Conservation (phyloP, 2,329 filamentous ascomycete genomes). For the Diaporthe sp. region DNA sequence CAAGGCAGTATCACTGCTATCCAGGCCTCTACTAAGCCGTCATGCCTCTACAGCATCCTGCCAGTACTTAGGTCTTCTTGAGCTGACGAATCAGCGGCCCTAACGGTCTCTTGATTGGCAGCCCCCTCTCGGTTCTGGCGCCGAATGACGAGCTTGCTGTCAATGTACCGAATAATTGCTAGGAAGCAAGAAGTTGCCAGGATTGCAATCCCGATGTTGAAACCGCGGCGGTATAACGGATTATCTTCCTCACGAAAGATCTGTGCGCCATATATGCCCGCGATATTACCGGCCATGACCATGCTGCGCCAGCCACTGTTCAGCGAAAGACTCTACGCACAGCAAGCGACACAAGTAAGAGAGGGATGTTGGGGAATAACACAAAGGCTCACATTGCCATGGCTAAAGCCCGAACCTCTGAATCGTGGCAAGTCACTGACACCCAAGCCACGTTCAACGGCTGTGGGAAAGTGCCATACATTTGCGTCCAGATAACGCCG, state of each 20-base stretch:
- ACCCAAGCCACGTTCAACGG: conserved; percentile 4
- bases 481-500: conserved; percentile 7
- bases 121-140: conserved; percentile 3
- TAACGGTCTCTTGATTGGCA: not conserved
- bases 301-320: not conserved
- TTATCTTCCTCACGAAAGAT: conserved; percentile 8
- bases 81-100: not conserved
- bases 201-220: not conserved
- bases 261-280: conserved; percentile 1
- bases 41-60: not conserved
- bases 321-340: not conserved
- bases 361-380: not conserved
- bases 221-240: not conserved
- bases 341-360: not conserved
- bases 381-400: not conserved
- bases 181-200: conserved; percentile 5
- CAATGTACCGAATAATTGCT: not conserved
- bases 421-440: conserved; percentile 6
- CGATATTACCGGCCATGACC: conserved; percentile 16
- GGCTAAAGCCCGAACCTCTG: conserved; percentile 5
- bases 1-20: not conserved
- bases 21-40: not conserved
- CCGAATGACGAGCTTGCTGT: conserved; percentile 2
- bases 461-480: conserved; percentile 14
- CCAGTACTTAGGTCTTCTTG: not conserved